phyloP scores from a whole-genome alignment of 2,329 filamentous ascomycete species.

The Ophiobolus disseminans region DNA sequence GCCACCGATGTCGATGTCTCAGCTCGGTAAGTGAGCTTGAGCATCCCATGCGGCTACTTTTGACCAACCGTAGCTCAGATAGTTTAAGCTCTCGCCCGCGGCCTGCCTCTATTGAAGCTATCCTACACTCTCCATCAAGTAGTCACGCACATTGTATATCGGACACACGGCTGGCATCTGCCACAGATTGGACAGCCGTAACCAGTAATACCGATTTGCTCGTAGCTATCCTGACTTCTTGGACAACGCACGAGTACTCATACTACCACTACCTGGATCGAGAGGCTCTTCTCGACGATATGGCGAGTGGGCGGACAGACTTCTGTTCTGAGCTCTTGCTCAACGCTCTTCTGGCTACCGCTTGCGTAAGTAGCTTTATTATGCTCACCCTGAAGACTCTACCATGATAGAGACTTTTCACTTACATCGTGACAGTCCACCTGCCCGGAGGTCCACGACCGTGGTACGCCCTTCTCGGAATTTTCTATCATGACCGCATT shows the following conservation, averaged over 20 bases:
- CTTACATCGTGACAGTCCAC: slow-evolving; percentile 28
- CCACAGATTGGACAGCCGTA: slow-evolving; percentile 34
- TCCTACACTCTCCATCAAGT: slow-evolving; percentile 21
- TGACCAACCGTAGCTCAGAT: slow-evolving; percentile 43
- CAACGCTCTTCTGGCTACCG: slow-evolving; percentile 39
- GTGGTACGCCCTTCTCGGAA: slow-evolving; percentile 36
- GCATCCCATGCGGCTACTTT: slow-evolving; percentile 18
- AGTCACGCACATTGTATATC: slow-evolving; percentile 7
- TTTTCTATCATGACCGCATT: slow-evolving; percentile 33
- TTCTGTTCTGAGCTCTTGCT: slow-evolving; percentile 43
- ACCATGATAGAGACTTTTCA: not conserved
- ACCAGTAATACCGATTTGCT: slow-evolving; percentile 27
- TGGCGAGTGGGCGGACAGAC: slow-evolving; percentile 27
- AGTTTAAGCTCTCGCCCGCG: slow-evolving; percentile 20
- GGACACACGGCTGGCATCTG: slow-evolving; percentile 28
- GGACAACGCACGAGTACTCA: slow-evolving; percentile 35
- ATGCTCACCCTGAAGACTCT: not conserved
- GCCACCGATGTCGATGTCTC: slow-evolving; percentile 33
- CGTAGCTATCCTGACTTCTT: slow-evolving; percentile 30
- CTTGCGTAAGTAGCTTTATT: slow-evolving; percentile 30
- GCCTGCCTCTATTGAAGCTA: slow-evolving; percentile 31
- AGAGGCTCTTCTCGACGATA: slow-evolving; percentile 39
- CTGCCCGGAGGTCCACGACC: slow-evolving; percentile 32
- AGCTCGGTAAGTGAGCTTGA: slow-evolving; percentile 31
- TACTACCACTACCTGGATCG: slow-evolving; percentile 43